These are phyloP conservation scores for Stephania japonica DNA, from an alignment of 164 flowering plant genomes.

Conservation along the genomic window DNA sequence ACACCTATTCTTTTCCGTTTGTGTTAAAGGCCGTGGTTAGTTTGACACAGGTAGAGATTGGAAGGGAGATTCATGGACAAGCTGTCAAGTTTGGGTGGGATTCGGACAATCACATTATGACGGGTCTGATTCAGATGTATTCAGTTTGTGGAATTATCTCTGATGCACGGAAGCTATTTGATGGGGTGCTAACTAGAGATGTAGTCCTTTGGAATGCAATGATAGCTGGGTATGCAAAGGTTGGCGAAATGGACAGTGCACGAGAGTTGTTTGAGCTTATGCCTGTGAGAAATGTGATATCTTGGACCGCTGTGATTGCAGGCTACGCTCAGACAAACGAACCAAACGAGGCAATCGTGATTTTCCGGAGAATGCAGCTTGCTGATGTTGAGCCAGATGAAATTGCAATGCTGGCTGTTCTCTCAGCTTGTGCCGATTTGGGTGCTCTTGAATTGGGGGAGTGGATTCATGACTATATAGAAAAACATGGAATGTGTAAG, in stretches of 20 bases:
- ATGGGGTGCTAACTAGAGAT: slow-evolving; percentile 23
- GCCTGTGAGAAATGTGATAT: slow-evolving; percentile 48
- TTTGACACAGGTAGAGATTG: slow-evolving; percentile 20
- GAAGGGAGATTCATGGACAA: slow-evolving; percentile 44
- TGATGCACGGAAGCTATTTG: slow-evolving; percentile 53
- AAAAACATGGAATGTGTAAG: slow-evolving; percentile 21
- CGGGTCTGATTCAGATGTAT: slow-evolving; percentile 46
- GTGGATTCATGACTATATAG: slow-evolving; percentile 43
- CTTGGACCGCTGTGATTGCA: slow-evolving; percentile 52
- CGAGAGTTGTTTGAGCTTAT: slow-evolving; percentile 40
- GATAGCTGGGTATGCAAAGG: slow-evolving; percentile 46
- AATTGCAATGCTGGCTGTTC: slow-evolving; percentile 48
- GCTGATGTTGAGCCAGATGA: slow-evolving; percentile 51
- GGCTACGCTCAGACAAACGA: slow-evolving; percentile 44
- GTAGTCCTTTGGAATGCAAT: slow-evolving; percentile 53
- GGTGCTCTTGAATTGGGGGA: slow-evolving; percentile 55
- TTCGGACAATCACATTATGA: slow-evolving; percentile 29
- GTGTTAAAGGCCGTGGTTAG: slow-evolving; percentile 41
- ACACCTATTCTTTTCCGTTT: slow-evolving; percentile 52
- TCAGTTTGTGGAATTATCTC: slow-evolving; percentile 26
- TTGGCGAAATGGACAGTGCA: slow-evolving; percentile 42
- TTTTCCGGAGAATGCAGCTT: slow-evolving; percentile 49
- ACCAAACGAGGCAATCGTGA: slow-evolving; percentile 37
- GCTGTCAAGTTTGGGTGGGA: slow-evolving; percentile 30
- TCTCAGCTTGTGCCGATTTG: slow-evolving; percentile 60